Evolutionary conservation across 192 early-diverging fungal species (phyloP).

Genomic region (Thoreauomyces humboldtii): DNA sequence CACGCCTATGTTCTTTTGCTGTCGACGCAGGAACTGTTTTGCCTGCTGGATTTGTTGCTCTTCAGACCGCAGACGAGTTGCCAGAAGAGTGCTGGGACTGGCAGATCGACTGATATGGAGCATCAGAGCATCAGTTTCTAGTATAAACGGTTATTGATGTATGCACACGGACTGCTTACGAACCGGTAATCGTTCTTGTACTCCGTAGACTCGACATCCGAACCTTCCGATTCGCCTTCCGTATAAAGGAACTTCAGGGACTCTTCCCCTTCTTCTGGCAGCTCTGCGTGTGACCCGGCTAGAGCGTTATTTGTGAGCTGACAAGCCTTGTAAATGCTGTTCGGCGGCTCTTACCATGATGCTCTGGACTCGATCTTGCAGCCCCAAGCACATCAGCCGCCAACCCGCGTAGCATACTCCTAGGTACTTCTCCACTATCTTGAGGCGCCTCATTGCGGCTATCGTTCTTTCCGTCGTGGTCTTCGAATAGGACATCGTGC

Average conservation of each 20-base stretch:
- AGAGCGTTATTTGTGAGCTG: too few species aligned
- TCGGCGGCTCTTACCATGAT: too few species aligned
- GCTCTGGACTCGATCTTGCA: background rate
- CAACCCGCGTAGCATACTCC: constrained; percentile 1
- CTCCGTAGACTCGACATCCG: too few species aligned
- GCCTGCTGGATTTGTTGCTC: constrained; percentile 17
- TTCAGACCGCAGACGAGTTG: background rate
- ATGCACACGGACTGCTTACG: too few species aligned
- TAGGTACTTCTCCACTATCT: background rate
- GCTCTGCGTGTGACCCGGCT: too few species aligned
- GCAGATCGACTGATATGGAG: background rate
- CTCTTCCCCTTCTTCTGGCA: too few species aligned
- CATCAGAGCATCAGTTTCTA: too few species aligned
- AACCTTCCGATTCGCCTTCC: too few species aligned
- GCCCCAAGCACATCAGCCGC: constrained; percentile 1
- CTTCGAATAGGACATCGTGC: background rate
- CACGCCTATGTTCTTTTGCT: constrained; percentile 5
- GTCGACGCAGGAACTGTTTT: constrained; percentile 17
- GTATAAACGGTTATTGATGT: too few species aligned
- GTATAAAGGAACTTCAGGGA: background rate
- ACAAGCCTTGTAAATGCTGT: too few species aligned
- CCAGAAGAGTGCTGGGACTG: constrained; percentile 12
- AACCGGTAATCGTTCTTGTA: too few species aligned
- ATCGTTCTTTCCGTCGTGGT: background rate
- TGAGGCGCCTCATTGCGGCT: background rate